phyloP scores from a whole-genome alignment of 805 yeast genomes.

The Alloascoidea africana region DNA sequence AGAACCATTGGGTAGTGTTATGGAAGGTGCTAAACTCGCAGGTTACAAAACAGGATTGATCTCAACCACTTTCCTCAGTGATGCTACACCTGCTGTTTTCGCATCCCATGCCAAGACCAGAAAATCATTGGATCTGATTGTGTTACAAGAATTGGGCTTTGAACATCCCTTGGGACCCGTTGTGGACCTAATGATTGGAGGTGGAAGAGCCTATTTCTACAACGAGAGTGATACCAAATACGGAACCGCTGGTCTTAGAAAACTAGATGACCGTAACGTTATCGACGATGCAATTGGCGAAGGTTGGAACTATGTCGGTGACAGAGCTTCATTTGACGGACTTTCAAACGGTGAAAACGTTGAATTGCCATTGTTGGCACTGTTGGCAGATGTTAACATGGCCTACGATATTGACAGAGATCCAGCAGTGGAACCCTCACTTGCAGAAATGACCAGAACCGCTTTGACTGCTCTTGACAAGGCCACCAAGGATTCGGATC shows the following conservation, averaged over 20 bases:
- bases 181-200: slow-evolving; percentile 81
- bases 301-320: slow-evolving; percentile 55
- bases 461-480: slow-evolving; percentile 55
- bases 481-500: slow-evolving; percentile 56
- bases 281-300: slow-evolving; percentile 40
- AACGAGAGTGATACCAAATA: no score
- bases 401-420: slow-evolving; percentile 78
- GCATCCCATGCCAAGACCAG: slow-evolving; percentile 67
- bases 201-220: slow-evolving; percentile 62
- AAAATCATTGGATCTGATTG: slow-evolving; percentile 71
- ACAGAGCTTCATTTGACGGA: slow-evolving; percentile 42
- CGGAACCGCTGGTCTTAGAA: slow-evolving; percentile 39
- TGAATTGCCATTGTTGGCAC: slow-evolving; percentile 60
- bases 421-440: slow-evolving; percentile 45
- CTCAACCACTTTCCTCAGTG: slow-evolving; percentile 84
- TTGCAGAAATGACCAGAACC: slow-evolving; percentile 62
- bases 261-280: slow-evolving; percentile 56
- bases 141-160: slow-evolving; percentile 68
- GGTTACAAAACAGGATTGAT: slow-evolving; percentile 84
- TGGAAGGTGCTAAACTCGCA: slow-evolving; percentile 73
- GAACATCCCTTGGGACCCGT: slow-evolving; percentile 61
- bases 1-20: slow-evolving; percentile 73
- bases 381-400: slow-evolving; percentile 63
- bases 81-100: slow-evolving; percentile 91
- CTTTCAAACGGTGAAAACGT: slow-evolving; percentile 44